Conservation (phyloP, 345 rosid species). For the Crucihimalaya himalaica region DNA sequence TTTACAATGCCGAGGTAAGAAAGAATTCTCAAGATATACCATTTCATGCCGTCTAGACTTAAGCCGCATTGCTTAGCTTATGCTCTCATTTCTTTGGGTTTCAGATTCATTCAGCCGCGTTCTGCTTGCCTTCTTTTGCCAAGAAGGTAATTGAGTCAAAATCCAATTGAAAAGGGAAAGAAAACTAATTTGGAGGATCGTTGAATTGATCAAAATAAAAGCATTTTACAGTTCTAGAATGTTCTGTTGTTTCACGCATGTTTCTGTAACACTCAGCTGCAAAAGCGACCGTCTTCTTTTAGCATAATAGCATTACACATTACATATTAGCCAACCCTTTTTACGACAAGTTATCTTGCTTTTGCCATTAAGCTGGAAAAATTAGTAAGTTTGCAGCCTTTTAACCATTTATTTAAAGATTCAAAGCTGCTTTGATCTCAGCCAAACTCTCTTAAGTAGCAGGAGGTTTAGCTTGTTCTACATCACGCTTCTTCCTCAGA, state of each 20-base stretch:
- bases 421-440: background rate
- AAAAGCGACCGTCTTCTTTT: conserved; percentile 12
- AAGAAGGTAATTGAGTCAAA: conserved; percentile 46
- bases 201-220: conserved; percentile 29
- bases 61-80: background rate
- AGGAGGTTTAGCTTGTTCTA: background rate
- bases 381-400: background rate
- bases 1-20: conserved; percentile 63
- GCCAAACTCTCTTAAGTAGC: background rate
- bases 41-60: background rate
- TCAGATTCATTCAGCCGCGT: conserved; percentile 63
- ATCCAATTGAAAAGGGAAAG: conserved; percentile 24
- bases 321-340: background rate
- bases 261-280: conserved; percentile 21
- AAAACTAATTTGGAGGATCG: background rate
- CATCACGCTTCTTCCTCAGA: conserved; percentile 30
- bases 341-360: background rate
- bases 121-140: conserved; percentile 64
- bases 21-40: background rate
- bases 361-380: background rate
- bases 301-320: conserved; percentile 21
- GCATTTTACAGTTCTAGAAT: conserved; percentile 24
- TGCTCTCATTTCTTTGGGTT: background rate
- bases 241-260: conserved; percentile 24
- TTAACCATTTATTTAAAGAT: background rate